phyloP scores from a whole-genome alignment of 495 filamentous ascomycete genomes.

The Tuber umbilicatum region DNA sequence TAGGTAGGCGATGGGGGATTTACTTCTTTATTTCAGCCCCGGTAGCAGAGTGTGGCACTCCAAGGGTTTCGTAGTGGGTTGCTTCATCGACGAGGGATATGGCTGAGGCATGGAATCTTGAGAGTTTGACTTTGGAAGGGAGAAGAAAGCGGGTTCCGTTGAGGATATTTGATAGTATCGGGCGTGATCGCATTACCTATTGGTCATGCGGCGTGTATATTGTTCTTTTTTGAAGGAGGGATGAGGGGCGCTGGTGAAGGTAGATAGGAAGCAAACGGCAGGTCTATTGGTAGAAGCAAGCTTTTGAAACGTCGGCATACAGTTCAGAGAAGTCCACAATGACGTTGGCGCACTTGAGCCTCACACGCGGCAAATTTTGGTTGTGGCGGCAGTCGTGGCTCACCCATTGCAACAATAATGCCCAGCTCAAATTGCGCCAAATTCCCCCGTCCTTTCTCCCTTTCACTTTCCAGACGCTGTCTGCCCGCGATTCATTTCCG shows the following conservation, averaged over 20 bases:
- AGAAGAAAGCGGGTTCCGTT: background rate
- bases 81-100: constrained; percentile 38
- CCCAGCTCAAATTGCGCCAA: background rate
- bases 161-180: background rate
- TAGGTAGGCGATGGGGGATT: constrained; percentile 12
- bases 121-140: background rate
- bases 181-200: constrained; percentile 27
- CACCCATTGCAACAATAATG: background rate
- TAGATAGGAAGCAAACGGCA: background rate
- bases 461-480: background rate
- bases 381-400: background rate
- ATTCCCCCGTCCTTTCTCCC: background rate
- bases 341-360: background rate
- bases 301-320: background rate
- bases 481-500: background rate
- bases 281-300: background rate
- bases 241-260: background rate
- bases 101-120: constrained; percentile 46
- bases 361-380: background rate
- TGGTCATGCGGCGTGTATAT: constrained; percentile 15
- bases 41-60: constrained; percentile 61
- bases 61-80: constrained; percentile 79
- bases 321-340: background rate
- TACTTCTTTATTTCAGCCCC: constrained; percentile 78
- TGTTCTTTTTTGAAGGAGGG: background rate